Conservation (phyloP, 441 rosid species). For the Biscutella laevigata region DNA sequence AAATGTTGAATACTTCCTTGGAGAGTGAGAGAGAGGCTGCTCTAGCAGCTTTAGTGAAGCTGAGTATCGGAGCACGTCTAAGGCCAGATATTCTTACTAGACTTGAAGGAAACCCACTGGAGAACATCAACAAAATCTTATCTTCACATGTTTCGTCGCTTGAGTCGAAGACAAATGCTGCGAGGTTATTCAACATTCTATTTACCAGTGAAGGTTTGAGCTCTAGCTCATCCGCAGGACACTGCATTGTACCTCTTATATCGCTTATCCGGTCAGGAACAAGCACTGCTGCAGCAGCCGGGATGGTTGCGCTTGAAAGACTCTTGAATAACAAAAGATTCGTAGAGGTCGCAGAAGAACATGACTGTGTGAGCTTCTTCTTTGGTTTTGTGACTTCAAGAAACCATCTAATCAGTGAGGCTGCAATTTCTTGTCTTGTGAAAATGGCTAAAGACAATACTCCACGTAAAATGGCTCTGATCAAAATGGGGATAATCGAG, state of each 20-base stretch:
- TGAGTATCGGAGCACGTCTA: conserved; percentile 47
- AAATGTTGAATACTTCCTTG: conserved; percentile 63
- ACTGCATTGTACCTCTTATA: conserved; percentile 58
- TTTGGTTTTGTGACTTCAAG: conserved; percentile 52
- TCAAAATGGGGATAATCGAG: conserved; percentile 62
- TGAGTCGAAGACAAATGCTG: conserved; percentile 63
- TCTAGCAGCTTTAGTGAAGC: conserved; percentile 57
- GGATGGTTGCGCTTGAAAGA: conserved; percentile 65
- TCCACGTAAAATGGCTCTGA: conserved; percentile 62
- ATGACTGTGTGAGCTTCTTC: conserved; percentile 53
- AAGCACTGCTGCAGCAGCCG: conserved; percentile 46
- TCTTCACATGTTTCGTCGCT: conserved; percentile 47
- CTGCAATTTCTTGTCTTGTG: conserved; percentile 60
- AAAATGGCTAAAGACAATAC: conserved; percentile 83
- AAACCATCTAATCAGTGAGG: conserved; percentile 56
- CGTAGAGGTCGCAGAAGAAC: conserved; percentile 47
- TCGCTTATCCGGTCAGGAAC: conserved; percentile 50
- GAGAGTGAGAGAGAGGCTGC: conserved; percentile 70
- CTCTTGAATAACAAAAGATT: conserved; percentile 56
- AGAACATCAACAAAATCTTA: conserved; percentile 48
- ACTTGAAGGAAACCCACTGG: conserved; percentile 60
- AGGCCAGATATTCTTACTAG: conserved; percentile 41
- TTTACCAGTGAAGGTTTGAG: conserved; percentile 43
- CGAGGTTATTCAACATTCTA: conserved; percentile 51
- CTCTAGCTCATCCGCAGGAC: conserved; percentile 41